Evolutionary conservation across 345 rosid genomes (phyloP).

Genomic region (Isatis tinctoria): DNA sequence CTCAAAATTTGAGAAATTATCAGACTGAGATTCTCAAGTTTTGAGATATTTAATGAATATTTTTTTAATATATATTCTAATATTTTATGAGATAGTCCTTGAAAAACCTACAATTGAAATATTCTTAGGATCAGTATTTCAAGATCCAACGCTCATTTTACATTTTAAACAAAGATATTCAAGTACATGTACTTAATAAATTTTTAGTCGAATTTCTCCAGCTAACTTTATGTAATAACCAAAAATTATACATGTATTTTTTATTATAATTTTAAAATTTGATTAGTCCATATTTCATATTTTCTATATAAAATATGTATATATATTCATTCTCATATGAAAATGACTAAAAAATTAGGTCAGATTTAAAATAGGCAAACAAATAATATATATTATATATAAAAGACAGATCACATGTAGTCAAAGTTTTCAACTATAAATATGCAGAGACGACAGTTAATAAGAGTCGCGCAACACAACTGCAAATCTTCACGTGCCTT

Average conservation of each 20-base stretch:
- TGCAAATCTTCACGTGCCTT: slow-evolving; percentile 32
- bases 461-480: slow-evolving; percentile 18
- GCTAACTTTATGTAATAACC: not conserved
- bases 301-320: not conserved
- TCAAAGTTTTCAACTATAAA: slow-evolving; percentile 31
- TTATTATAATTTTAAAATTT: too few species aligned
- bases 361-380: not conserved
- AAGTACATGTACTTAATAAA: too few species aligned
- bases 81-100: too few species aligned
- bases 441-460: slow-evolving; percentile 20
- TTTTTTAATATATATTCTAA: too few species aligned
- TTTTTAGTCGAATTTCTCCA: not conserved
- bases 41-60: too few species aligned
- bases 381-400: not conserved
- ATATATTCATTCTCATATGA: not conserved
- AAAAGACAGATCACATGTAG: slow-evolving; percentile 25
- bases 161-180: too few species aligned
- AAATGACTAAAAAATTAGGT: not conserved
- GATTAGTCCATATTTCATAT: not conserved
- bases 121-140: not conserved
- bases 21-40: too few species aligned
- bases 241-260: not conserved
- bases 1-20: too few species aligned
- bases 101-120: too few species aligned
- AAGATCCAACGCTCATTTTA: not conserved